A percentile compares a stretch with the other conserved stretches of the same genome.
phyloP scores from a whole-genome alignment of 257 asterid genomes.

The Primulina tabacum region DNA sequence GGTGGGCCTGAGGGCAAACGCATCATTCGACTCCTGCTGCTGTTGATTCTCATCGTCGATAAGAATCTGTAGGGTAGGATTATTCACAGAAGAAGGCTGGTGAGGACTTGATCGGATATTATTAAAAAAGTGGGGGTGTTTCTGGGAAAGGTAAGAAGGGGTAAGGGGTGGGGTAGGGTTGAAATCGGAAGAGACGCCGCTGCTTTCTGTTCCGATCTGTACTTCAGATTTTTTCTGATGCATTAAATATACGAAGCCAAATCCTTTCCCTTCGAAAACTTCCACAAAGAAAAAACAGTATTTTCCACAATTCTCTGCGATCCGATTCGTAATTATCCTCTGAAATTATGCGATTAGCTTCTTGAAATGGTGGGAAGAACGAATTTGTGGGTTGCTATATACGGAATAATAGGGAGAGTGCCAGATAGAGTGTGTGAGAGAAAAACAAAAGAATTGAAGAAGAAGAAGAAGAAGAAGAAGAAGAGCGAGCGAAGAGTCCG shows the following conservation, averaged over 20 bases:
- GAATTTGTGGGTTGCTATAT: neutral
- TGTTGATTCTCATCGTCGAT: conserved; percentile 42
- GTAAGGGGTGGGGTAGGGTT: conserved; percentile 70
- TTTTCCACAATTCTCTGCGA: neutral
- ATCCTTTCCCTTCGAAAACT: conserved; percentile 22
- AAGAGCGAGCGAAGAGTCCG: conserved; percentile 40
- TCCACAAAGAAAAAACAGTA: neutral
- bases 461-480: neutral
- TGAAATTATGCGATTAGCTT: neutral
- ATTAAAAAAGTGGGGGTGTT: conserved; percentile 41
- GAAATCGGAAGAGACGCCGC: conserved; percentile 99
- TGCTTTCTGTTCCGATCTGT: conserved; percentile 99
- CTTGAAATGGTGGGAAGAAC: conserved; percentile 19
- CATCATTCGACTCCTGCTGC: conserved; percentile 48
- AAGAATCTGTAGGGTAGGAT: conserved; percentile 47
- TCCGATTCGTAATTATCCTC: neutral
- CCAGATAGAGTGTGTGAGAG: too few relatives aligned
- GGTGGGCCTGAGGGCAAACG: conserved; percentile 56
- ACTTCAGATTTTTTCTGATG: conserved; percentile 95
- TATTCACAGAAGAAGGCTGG: conserved; percentile 24
- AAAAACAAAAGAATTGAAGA: too few relatives aligned
- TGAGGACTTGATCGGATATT: conserved; percentile 30
- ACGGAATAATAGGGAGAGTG: too few relatives aligned
- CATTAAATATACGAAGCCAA: conserved; percentile 59
- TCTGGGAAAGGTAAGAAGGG: conserved; percentile 55